Base-by-base conservation (phyloP, 768 basidiomycete genomes). In the Termitomyces sp. region DNA sequence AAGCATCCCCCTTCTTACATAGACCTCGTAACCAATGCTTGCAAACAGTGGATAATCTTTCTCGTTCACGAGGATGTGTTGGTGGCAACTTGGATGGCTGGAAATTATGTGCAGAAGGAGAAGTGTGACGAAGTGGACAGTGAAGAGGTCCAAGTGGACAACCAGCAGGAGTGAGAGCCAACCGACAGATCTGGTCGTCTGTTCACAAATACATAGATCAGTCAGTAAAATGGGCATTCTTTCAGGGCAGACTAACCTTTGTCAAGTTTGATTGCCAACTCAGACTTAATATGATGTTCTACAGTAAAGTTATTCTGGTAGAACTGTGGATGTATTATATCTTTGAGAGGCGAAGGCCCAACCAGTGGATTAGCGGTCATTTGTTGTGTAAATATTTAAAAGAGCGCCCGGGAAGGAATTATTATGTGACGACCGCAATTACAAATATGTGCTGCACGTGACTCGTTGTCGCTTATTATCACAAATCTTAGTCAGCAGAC, bases 1-100 rank as follows among this genome's bases (percentile, higher is more conserved):
- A 99, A 31, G 91, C 89, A 71, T 96, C 92, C 57, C 95, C 96
- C 74, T 98, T 98, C 78, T 98, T 98, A 77, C 97, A 98, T 17
- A 99, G 81, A 14, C 97, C 97, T 60, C 97, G 86, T 47, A 99
- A 85, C 91, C 96, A 98, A 77, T 98, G 97, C 76, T 98, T 98
- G 79, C 97, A 99, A 17, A 99, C 96, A 2, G 96, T 97, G 25
- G 90, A 85, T 47, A 94, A 80, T 47, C 91, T 84, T 66, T 93
- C 92, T 65, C 91, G 78, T 69, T 94, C 90, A 49, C 90, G 85
- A 15, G 91, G 92, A 69, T 96, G 92, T 1, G 84, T 85, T 1
- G 95, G 93, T 2, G 88, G 75, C 58, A 90, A 87, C 60, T 90
- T 89, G 9, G 92, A 88, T 0, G 93, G 91, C 70, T 92, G 89